Percentiles rank a stretch among this genome's conserved stretches.
Conservation (phyloP, 352 stramenopile species). For the Phytophthora citrophthora region DNA sequence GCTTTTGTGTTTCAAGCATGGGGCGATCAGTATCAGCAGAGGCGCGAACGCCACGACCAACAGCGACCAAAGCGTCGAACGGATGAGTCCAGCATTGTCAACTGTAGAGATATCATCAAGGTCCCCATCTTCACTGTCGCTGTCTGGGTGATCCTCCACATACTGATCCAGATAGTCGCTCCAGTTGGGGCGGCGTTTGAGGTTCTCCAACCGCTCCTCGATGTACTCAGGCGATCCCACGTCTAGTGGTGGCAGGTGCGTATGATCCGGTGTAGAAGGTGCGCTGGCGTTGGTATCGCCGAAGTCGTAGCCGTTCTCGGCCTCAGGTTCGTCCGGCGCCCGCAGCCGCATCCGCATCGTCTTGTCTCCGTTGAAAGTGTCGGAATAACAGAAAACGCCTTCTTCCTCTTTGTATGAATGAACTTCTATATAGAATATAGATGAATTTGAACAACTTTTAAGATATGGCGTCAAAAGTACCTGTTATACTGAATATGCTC, state of each 20-base stretch:
- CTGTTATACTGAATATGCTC: no score
- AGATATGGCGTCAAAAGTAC: no score
- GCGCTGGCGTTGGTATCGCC: slow-evolving; percentile 8
- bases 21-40: slow-evolving; percentile 63
- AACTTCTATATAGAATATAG: no score
- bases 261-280: slow-evolving; percentile 24
- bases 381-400: background rate
- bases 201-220: slow-evolving; percentile 85
- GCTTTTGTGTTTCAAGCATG: slow-evolving; percentile 59
- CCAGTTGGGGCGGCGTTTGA: slow-evolving; percentile 78
- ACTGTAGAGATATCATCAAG: slow-evolving; percentile 14
- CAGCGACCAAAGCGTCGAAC: slow-evolving; percentile 64
- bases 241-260: slow-evolving; percentile 57
- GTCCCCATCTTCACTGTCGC: slow-evolving; percentile 47
- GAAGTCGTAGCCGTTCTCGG: slow-evolving; percentile 42
- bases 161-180: slow-evolving; percentile 76
- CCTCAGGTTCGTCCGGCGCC: slow-evolving; percentile 62
- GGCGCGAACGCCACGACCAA: slow-evolving; percentile 53
- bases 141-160: slow-evolving; percentile 58
- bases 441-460: no score
- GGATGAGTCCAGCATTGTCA: slow-evolving; percentile 43
- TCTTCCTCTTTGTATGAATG: no score
- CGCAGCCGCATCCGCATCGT: slow-evolving; percentile 70
- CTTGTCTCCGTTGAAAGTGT: slow-evolving; percentile 22
- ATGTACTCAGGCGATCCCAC: slow-evolving; percentile 85